phyloP scores from a whole-genome alignment of 176 grass and related monocot genomes.

The Thinopyrum elongatum region DNA sequence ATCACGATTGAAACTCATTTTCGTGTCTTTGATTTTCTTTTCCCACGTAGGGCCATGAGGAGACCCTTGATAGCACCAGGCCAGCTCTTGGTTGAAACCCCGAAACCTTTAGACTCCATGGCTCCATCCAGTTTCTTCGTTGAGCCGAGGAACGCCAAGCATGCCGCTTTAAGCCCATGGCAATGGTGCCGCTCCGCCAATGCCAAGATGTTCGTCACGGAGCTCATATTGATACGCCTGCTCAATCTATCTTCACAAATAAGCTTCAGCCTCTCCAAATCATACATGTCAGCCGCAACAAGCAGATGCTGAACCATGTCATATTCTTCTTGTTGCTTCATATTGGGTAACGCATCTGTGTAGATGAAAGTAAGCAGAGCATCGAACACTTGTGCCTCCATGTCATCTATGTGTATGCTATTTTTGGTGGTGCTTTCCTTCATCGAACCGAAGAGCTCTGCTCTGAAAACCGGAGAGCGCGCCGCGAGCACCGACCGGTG shows the following conservation, averaged over 20 bases:
- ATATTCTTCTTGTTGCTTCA: background rate
- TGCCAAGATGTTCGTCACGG: background rate
- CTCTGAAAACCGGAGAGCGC: background rate
- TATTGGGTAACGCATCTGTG: background rate
- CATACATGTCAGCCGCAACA: conserved; percentile 45
- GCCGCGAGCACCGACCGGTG: background rate
- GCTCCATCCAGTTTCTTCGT: background rate
- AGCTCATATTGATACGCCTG: background rate
- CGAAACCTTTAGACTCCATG: background rate
- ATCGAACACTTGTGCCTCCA: conserved; percentile 13
- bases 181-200: conserved; percentile 18
- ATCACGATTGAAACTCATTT: too few relatives aligned
- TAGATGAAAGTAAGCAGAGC: conserved; percentile 12
- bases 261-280: conserved; percentile 36
- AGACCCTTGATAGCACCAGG: background rate
- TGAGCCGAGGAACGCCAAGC: conserved; percentile 2
- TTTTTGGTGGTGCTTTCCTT: background rate
- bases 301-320: conserved; percentile 35
- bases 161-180: background rate
- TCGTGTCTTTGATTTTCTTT: background rate
- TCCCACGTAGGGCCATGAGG: background rate
- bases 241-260: conserved; percentile 43
- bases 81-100: background rate
- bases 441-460: background rate
- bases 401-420: background rate